Conservation (phyloP, 2,329 filamentous ascomycete species). For the Cercospora sp. region DNA sequence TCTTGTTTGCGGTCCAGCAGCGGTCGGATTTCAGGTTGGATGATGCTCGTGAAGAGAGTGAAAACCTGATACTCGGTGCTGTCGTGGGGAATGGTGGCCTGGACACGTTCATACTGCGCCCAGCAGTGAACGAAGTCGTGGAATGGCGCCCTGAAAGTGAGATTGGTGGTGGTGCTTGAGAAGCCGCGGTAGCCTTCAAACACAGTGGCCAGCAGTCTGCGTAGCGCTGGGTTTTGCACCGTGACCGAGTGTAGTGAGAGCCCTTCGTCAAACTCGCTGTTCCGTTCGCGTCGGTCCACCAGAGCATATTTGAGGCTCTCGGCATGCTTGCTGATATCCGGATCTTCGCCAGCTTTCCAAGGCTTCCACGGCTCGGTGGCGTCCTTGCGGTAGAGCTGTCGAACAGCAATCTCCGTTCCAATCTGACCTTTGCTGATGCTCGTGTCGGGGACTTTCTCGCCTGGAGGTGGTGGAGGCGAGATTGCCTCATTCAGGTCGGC, state of each 20-base stretch:
- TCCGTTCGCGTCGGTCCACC: slow-evolving; percentile 30
- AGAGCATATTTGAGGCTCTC: slow-evolving; percentile 28
- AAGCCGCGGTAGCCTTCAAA: slow-evolving; percentile 56
- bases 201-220: slow-evolving; percentile 56
- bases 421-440: slow-evolving; percentile 1
- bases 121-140: slow-evolving; percentile 41
- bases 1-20: slow-evolving; percentile 10
- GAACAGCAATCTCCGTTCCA: slow-evolving; percentile 2
- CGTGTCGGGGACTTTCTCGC: neutral
- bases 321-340: slow-evolving; percentile 11
- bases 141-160: slow-evolving; percentile 40
- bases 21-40: slow-evolving; percentile 23
- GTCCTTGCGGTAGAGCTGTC: slow-evolving; percentile 11
- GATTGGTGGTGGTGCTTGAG: slow-evolving; percentile 35
- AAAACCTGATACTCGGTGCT: slow-evolving; percentile 22
- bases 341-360: slow-evolving; percentile 10
- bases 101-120: slow-evolving; percentile 32
- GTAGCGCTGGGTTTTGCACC: slow-evolving; percentile 63
- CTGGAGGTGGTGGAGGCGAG: neutral
- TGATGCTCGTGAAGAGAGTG: slow-evolving; percentile 30
- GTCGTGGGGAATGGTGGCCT: neutral
- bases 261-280: slow-evolving; percentile 25
- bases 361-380: neutral
- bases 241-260: slow-evolving; percentile 61
- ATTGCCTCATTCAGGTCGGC: neutral